Evolutionary conservation across 2,329 filamentous ascomycete genomes (phyloP).

Genomic region (Alternaria solani): DNA sequence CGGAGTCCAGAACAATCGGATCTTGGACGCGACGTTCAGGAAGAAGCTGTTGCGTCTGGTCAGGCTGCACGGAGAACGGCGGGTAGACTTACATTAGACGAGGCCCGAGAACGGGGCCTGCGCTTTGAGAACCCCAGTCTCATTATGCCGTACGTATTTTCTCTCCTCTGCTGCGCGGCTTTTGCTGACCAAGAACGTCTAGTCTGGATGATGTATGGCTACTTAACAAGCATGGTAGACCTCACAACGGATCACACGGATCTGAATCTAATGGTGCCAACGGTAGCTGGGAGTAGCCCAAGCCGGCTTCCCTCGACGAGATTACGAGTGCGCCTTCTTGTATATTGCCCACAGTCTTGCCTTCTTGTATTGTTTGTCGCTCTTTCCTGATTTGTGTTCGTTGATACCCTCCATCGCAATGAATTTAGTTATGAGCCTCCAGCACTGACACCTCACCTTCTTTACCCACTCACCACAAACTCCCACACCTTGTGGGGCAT

Average conservation of each 20-base stretch:
- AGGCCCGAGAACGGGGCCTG: slow-evolving; percentile 73
- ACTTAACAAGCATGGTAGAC: slow-evolving; percentile 40
- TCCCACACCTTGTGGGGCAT: not conserved
- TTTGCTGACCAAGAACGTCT: slow-evolving; percentile 21
- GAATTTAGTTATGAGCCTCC: slow-evolving; percentile 4
- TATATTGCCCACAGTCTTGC: slow-evolving; percentile 14
- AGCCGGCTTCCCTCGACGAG: slow-evolving; percentile 8
- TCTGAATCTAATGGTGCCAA: slow-evolving; percentile 29
- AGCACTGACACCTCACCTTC: not conserved
- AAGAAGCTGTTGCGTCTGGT: slow-evolving; percentile 36
- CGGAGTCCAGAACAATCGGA: slow-evolving; percentile 66
- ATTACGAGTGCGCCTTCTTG: slow-evolving; percentile 24
- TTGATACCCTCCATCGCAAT: slow-evolving; percentile 21
- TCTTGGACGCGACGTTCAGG: slow-evolving; percentile 57
- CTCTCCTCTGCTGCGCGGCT: not conserved
- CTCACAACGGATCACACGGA: slow-evolving; percentile 32
- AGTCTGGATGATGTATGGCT: slow-evolving; percentile 78
- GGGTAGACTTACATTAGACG: slow-evolving; percentile 71
- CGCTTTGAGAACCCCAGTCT: slow-evolving; percentile 81
- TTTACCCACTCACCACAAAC: not conserved
- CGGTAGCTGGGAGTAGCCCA: slow-evolving; percentile 20
- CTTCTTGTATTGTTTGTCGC: slow-evolving; percentile 13
- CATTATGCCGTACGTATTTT: slow-evolving; percentile 66
- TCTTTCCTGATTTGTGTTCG: slow-evolving; percentile 10
- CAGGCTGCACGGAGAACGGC: slow-evolving; percentile 14